Conservation (phyloP, 2,329 filamentous ascomycete genomes). For the Fusarium zealandicum region DNA sequence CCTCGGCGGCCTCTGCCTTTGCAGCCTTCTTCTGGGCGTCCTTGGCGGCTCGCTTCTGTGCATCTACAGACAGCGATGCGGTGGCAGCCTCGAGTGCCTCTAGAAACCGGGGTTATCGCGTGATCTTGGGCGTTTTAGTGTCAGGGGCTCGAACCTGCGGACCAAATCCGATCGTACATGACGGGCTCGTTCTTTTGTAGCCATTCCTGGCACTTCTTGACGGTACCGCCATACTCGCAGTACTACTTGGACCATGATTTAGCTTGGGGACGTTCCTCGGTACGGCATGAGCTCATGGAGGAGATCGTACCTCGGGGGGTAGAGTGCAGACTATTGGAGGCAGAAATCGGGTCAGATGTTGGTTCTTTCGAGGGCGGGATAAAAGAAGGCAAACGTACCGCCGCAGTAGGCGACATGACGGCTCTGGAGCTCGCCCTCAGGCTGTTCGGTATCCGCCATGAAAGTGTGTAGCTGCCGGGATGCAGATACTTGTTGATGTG, state of each 20-base stretch:
- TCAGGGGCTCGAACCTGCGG: constrained; percentile 67
- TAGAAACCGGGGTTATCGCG: constrained; percentile 44
- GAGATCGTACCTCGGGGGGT: constrained; percentile 65
- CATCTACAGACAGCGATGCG: constrained; percentile 84
- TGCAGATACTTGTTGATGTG: constrained; percentile 32
- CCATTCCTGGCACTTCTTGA: constrained; percentile 98
- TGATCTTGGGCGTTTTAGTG: constrained; percentile 8
- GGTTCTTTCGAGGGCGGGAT: constrained; percentile 10
- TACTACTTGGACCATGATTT: constrained; percentile 68
- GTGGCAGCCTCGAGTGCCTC: constrained; percentile 86
- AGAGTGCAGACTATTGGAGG: constrained; percentile 64
- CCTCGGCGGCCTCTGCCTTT: constrained; percentile 87
- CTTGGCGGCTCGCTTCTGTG: constrained; percentile 93
- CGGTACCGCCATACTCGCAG: constrained; percentile 96
- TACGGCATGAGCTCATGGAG: constrained; percentile 6
- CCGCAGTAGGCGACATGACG: constrained; percentile 65
- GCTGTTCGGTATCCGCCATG: constrained; percentile 63
- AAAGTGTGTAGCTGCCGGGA: constrained; percentile 14
- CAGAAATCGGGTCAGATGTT: constrained; percentile 12
- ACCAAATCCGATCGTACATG: constrained; percentile 84
- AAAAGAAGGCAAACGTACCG: constrained; percentile 53
- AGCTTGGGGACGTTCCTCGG: constrained; percentile 24
- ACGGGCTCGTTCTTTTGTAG: constrained; percentile 76
- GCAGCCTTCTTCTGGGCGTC: constrained; percentile 97
- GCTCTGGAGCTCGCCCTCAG: constrained; percentile 59